These are phyloP conservation scores for Pelargonium cotyledonis DNA, from an alignment of 441 rosid species.

Conservation along the genomic window DNA sequence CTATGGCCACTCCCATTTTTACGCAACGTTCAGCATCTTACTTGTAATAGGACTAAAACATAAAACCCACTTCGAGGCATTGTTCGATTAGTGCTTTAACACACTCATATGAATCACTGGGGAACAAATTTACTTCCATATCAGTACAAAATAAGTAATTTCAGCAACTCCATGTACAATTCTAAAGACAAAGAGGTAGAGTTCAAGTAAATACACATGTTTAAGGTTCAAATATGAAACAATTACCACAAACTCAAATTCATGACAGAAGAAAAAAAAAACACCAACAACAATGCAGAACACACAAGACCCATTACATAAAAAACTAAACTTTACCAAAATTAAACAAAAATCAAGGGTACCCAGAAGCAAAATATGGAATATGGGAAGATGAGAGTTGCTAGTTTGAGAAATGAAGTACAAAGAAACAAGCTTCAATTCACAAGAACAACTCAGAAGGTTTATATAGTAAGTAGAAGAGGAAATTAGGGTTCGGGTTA, in stretches of 20 bases:
- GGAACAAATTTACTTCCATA: not conserved
- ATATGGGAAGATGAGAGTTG: not conserved
- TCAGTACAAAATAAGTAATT: not conserved
- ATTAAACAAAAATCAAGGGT: constrained; percentile 3
- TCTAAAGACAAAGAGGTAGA: too few species aligned
- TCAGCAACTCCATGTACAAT: not conserved
- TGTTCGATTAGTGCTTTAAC: not conserved
- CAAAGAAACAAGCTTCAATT: not conserved
- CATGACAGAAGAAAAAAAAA: constrained; percentile 1
- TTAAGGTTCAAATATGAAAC: not conserved
- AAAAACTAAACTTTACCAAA: not conserved
- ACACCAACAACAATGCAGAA: not conserved
- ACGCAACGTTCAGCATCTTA: not conserved
- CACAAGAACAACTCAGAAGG: not conserved
- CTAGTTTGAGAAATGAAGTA: not conserved
- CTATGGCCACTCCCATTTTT: not conserved
- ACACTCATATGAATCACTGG: not conserved
- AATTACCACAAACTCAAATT: not conserved
- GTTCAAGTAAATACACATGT: not conserved
- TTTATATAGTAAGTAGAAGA: not conserved
- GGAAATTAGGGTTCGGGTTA: not conserved
- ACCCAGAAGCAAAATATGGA: constrained; percentile 5
- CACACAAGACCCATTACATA: constrained; percentile 1
- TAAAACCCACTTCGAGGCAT: not conserved
- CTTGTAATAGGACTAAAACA: not conserved